Evolutionary conservation across 1,284 basidiomycete genomes (phyloP).

Genomic region (Irpex sp.): DNA sequence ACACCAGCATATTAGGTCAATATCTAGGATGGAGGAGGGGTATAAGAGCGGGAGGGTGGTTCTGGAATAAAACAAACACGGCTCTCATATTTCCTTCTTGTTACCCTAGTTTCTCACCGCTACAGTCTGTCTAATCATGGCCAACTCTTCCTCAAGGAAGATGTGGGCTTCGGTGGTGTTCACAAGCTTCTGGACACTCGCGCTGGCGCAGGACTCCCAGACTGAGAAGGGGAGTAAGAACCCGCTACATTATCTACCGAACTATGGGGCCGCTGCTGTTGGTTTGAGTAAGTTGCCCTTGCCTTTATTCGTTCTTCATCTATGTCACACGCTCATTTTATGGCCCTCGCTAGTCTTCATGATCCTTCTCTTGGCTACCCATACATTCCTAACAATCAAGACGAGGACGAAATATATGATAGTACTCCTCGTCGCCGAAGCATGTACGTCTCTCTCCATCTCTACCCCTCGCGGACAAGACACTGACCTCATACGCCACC

Average conservation of each 20-base stretch:
- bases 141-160: not conserved
- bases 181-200: not conserved
- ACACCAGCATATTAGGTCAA: not conserved
- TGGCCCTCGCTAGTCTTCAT: slow-evolving; percentile 36
- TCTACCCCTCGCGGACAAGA: too few relatives aligned
- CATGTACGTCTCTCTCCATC: slow-evolving; percentile 32
- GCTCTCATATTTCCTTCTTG: not conserved
- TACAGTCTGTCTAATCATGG: not conserved
- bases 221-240: not conserved
- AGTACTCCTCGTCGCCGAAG: slow-evolving; percentile 56
- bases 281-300: not conserved
- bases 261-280: not conserved
- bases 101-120: not conserved
- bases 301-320: not conserved
- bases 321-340: not conserved
- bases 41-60: not conserved
- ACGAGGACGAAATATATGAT: slow-evolving; percentile 58
- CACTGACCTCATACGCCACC: not conserved
- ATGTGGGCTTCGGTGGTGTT: not conserved
- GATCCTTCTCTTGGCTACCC: slow-evolving; percentile 40
- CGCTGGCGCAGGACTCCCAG: not conserved
- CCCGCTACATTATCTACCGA: not conserved
- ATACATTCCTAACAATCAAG: slow-evolving; percentile 42
- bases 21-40: not conserved
- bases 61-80: not conserved